phyloP scores from a whole-genome alignment of 352 stramenopile species.

The Achlya hypogyna region DNA sequence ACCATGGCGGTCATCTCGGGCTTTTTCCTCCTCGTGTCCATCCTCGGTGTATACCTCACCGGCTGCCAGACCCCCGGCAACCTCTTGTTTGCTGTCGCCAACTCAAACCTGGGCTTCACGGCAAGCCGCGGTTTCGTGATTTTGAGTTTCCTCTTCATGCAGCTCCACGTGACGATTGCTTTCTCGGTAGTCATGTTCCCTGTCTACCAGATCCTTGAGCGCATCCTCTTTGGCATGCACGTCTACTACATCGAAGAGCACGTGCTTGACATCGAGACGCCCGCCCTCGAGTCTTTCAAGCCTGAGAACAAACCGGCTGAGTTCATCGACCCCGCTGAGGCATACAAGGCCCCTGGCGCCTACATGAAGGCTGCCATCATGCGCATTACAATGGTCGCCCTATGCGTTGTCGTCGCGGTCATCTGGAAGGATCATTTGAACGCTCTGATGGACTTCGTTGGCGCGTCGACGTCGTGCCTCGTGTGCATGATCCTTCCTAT shows the following conservation, averaged over 20 bases:
- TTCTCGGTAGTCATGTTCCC: constrained; percentile 12
- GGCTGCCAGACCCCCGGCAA: constrained; percentile 25
- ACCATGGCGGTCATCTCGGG: constrained; percentile 51
- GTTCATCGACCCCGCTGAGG: background rate
- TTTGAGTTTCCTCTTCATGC: constrained; percentile 20
- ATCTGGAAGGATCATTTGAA: constrained; percentile 17
- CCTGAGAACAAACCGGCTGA: constrained; percentile 1
- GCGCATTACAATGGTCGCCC: background rate
- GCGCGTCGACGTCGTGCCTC: constrained; percentile 1
- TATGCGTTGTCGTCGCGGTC: background rate
- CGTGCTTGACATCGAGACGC: background rate
- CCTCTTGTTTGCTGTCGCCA: constrained; percentile 21
- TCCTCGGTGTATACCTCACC: constrained; percentile 6
- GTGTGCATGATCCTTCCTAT: constrained; percentile 13
- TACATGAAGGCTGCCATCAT: constrained; percentile 10
- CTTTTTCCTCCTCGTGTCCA: constrained; percentile 20
- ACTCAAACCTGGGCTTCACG: constrained; percentile 18
- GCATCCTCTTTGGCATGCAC: constrained; percentile 9
- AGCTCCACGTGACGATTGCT: constrained; percentile 22
- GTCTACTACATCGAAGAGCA: background rate
- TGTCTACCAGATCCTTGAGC: constrained; percentile 8
- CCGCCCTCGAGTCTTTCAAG: background rate
- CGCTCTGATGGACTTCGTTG: constrained; percentile 8
- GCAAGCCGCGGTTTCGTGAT: constrained; percentile 20
- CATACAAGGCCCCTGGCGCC: constrained; percentile 8